Evolutionary conservation across 2,329 filamentous ascomycete genomes (phyloP), one percentile per base, ranked within the genome.

Genomic region (Macrophomina tecta): DNA sequence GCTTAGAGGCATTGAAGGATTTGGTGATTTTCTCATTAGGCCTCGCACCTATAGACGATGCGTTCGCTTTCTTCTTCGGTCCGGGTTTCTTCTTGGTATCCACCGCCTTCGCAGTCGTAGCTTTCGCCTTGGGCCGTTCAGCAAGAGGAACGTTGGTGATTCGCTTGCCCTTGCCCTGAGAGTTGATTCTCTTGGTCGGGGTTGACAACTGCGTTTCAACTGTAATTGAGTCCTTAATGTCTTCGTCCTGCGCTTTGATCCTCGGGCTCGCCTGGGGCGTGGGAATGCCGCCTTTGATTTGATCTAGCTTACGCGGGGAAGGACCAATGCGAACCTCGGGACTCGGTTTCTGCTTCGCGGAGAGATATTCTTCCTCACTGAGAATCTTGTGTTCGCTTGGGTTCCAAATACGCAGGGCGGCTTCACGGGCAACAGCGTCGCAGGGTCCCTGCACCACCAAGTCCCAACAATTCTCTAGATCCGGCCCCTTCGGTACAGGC

Each of bases 381-480:
- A 79, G 73, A 36, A 74, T 73, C 67, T 75, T 77, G 66, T 72
- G 75, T 2, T 73, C 70, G 65, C 73, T 73, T 0, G 71, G 85
- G 69, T 88, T 80, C 86, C 87, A 89, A 68, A 80, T 81, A 64
- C 83, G 83, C 78, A 89, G 79, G 28, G 87, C 87, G 16, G 89
- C 91, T 46, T 93, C 82, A 58, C 85, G 85, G 23, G 95, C 95
- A 46, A 99, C 90, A 70, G 93, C 89, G 76, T 99, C 95, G 75
- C 92, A 95, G 72, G 91, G 91, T 23, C 93, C 94, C 70, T 89
- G 89, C 42, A 99, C 91, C 18, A 98, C 88, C 68, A 97, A 81
- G 78, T 99, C 95, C 91, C 94, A 99, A 74, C 92, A 93, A 69
- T 96, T 91, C 75, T 94, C 94, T 69, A 98, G 90, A 67, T 97